These are phyloP conservation scores for Neolentinus lepideus DNA, from an alignment of 1,284 basidiomycete species.

Conservation along the genomic window DNA sequence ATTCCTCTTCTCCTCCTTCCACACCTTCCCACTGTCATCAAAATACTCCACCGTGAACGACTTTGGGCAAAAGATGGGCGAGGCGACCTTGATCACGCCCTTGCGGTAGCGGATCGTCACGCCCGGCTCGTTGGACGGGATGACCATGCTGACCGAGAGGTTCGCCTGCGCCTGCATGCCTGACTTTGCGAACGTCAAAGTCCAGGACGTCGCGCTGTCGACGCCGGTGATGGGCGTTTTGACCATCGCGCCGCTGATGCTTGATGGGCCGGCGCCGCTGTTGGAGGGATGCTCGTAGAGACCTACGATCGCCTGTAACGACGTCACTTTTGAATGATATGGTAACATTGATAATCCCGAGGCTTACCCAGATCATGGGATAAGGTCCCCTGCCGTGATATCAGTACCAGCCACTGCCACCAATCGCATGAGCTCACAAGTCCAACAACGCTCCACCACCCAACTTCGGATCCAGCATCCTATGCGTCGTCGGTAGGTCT, in stretches of 20 bases:
- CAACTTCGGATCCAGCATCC: constrained; percentile 75
- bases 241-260: constrained; percentile 55
- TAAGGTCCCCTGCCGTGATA: constrained; percentile 59
- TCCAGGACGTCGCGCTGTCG: constrained; percentile 73
- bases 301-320: constrained; percentile 57
- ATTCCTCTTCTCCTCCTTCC: constrained; percentile 44
- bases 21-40: constrained; percentile 41
- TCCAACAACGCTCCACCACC: constrained; percentile 86
- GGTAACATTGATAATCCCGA: no score
- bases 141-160: constrained; percentile 56
- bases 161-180: constrained; percentile 48
- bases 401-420: neutral
- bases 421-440: constrained; percentile 39
- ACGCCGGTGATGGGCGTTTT: constrained; percentile 75
- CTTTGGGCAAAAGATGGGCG: constrained; percentile 58
- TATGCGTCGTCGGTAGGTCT: constrained; percentile 64
- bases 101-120: constrained; percentile 62
- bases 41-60: constrained; percentile 59
- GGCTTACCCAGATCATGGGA: constrained; percentile 67
- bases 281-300: constrained; percentile 80
- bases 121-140: constrained; percentile 35
- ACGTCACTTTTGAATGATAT: no score
- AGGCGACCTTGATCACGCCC: constrained; percentile 55
- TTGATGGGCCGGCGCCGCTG: constrained; percentile 44
- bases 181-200: constrained; percentile 53